These are phyloP conservation scores for Alternaria sp. DNA, from an alignment of 2,329 filamentous ascomycete genomes.

Conservation along the genomic window DNA sequence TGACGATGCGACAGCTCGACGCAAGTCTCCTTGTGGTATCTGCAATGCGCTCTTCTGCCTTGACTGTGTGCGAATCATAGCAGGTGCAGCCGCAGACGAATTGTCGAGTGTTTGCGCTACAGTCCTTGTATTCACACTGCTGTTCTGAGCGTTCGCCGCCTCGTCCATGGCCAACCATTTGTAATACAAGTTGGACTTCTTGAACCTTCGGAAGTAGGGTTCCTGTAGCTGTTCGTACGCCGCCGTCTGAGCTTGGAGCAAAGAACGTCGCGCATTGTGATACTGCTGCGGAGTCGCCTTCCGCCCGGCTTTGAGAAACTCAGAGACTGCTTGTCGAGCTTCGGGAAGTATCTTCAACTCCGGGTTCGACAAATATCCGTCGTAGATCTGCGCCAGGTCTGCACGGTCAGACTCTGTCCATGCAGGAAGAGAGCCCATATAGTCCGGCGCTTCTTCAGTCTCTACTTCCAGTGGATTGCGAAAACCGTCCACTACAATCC, in stretches of 20 bases:
- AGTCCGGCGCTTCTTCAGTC: slow-evolving; percentile 68
- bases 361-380: slow-evolving; percentile 81
- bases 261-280: slow-evolving; percentile 77
- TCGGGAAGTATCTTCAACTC: slow-evolving; percentile 79
- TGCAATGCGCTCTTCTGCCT: slow-evolving; percentile 48
- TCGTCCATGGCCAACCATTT: slow-evolving; percentile 94
- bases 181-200: slow-evolving; percentile 91
- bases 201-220: slow-evolving; percentile 82
- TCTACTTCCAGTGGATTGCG: slow-evolving; percentile 91
- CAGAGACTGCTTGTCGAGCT: slow-evolving; percentile 72
- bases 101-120: slow-evolving; percentile 38
- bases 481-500: slow-evolving; percentile 96
- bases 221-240: slow-evolving; percentile 85
- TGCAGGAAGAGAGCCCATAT: slow-evolving; percentile 56
- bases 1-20: slow-evolving; percentile 66
- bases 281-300: slow-evolving; percentile 82
- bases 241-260: slow-evolving; percentile 80
- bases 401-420: slow-evolving; percentile 86
- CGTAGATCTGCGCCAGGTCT: slow-evolving; percentile 89
- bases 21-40: slow-evolving; percentile 57
- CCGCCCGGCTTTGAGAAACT: slow-evolving; percentile 79
- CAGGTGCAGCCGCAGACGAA: slow-evolving; percentile 34
- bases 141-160: slow-evolving; percentile 47
- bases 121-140: slow-evolving; percentile 31
- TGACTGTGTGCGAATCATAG: slow-evolving; percentile 56